Evolutionary conservation across 306 rosid species (phyloP), one percentile per base, ranked within the genome.

Genomic region (Leucaena leucocephala): DNA sequence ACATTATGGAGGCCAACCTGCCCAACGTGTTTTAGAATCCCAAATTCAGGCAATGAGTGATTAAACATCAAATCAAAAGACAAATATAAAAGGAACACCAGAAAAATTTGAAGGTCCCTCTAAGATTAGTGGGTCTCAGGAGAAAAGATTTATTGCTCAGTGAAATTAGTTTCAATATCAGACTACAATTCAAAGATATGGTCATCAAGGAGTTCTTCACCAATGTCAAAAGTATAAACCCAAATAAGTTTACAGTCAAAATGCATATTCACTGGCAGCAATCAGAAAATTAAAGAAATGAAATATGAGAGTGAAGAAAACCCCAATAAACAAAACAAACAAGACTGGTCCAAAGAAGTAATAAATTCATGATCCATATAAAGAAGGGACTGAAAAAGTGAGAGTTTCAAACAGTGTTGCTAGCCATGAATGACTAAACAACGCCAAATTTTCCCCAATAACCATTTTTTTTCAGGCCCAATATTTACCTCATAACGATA

Each of bases 201-300:
- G 86, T 65, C 90, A 72, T 68, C 79, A 45, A 77, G 16, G 71
- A 83, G 72, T 68, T 78, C 82, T 66, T 78, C 85, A 54, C 80
- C 85, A 54, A 72, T 85, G 88, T 85, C 87, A 85, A 84, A 77
- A 77, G 80, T 85, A 80, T 83, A 85, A 84, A 78, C 88, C 82
- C 81, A 54, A 74, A 82, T 43, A 74, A 63, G 71, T 19, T 72
- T 15, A 40, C 74, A 68, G 67, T 74, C 76, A 68, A 80, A 68
- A 76, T 68, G 67, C 70, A 69, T 42, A 76, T 75, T 88, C 75
- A 76, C 67, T 16, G 77, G 84, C 17, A 49, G 33, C 55, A 50
- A 58, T 66, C 48, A 49, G 21, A 49, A 49, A 49, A 49, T 14
- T 0, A 67, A 81, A 43, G 33, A 33, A 50, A 38, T 19, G 69